These are phyloP conservation scores for Aegle marmelos DNA, from an alignment of 345 rosid genomes.

Conservation along the genomic window DNA sequence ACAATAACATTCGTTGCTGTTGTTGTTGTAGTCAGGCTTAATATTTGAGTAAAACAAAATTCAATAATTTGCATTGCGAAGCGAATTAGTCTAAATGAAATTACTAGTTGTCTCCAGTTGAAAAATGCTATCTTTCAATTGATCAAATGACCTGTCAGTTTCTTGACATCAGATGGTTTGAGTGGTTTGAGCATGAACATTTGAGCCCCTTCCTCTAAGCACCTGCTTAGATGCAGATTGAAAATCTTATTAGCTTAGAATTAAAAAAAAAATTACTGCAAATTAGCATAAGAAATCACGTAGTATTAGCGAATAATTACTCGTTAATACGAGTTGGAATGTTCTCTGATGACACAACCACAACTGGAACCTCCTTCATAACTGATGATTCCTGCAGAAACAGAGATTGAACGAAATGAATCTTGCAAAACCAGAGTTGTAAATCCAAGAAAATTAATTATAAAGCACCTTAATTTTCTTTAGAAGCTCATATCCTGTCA, in stretches of 20 bases:
- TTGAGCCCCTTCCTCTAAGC: constrained; percentile 85
- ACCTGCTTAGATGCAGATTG: constrained; percentile 28
- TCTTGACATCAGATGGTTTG: constrained; percentile 69
- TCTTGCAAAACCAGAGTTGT: no score
- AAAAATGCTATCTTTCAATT: constrained; percentile 10
- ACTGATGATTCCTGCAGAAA: constrained; percentile 56
- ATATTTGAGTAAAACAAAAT: background rate
- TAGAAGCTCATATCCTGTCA: constrained; percentile 85
- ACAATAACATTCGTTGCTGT: no score
- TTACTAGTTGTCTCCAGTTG: background rate
- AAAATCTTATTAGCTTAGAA: background rate
- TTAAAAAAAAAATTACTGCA: no score
- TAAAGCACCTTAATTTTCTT: constrained; percentile 67
- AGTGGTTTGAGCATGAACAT: constrained; percentile 89
- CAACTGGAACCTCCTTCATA: constrained; percentile 78
- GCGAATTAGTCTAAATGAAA: background rate
- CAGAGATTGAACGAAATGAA: background rate
- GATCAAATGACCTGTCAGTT: constrained; percentile 51
- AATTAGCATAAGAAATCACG: background rate
- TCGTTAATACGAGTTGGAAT: constrained; percentile 63
- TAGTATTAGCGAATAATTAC: constrained; percentile 27
- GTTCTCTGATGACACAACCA: constrained; percentile 84
- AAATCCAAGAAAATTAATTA: background rate
- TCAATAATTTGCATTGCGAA: background rate
- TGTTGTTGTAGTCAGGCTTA: background rate